Evolutionary conservation across 768 basidiomycete species (phyloP).

Genomic region (Stropharia rugosoannulata): DNA sequence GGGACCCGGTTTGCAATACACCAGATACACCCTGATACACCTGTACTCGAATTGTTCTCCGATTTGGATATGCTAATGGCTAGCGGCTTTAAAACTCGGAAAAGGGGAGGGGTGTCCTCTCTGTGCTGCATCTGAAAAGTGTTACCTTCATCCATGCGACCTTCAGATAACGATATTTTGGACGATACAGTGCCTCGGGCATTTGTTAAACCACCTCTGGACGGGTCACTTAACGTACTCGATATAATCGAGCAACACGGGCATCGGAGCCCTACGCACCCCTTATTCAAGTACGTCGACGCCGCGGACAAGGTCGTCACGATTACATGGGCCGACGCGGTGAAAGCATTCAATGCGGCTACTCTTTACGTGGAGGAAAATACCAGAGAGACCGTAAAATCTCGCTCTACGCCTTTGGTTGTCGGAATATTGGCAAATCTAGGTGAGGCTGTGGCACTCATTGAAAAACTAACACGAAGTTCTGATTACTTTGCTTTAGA

Average conservation of each 20-base stretch:
- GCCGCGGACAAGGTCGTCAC: neutral
- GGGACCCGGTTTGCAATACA: no score
- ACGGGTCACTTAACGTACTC: neutral
- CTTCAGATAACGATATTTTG: no score
- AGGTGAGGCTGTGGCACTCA: neutral
- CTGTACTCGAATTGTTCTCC: no score
- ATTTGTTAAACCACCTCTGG: neutral
- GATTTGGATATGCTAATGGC: no score
- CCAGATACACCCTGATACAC: no score
- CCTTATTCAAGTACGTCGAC: neutral
- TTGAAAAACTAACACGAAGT: neutral
- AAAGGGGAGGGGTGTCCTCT: no score
- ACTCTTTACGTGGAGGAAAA: neutral
- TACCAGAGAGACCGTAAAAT: no score
- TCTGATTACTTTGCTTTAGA: neutral
- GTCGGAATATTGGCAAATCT: slow-evolving; percentile 5
- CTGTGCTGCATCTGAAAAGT: no score
- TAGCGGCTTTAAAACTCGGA: no score
- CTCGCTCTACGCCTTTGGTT: neutral
- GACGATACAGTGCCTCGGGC: neutral
- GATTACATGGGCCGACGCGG: neutral
- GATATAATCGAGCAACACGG: neutral
- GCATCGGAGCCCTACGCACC: neutral
- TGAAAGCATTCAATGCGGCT: neutral
- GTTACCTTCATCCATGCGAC: no score